These are phyloP conservation scores for Porphyrellus cyaneotinctus DNA, from an alignment of 768 basidiomycete genomes.

Conservation along the genomic window DNA sequence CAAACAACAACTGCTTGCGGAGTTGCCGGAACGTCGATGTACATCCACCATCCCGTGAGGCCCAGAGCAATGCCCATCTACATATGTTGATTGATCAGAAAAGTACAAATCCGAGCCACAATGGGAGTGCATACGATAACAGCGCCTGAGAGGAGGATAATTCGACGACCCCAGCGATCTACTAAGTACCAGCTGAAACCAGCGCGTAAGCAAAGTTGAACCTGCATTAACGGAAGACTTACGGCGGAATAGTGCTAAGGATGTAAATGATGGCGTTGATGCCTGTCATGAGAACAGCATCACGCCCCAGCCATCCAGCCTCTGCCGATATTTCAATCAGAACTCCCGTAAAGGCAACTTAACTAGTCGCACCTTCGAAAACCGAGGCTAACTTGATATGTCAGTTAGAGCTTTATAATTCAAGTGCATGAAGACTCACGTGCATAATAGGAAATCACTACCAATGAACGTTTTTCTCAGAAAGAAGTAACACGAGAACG, in stretches of 20 bases:
- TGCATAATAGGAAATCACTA: constrained; percentile 92
- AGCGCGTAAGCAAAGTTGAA: constrained; percentile 6
- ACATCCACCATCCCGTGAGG: constrained; percentile 91
- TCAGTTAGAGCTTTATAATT: constrained; percentile 7
- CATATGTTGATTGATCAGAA: constrained; percentile 1
- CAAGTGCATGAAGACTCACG: constrained; percentile 48
- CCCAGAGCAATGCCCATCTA: constrained; percentile 82
- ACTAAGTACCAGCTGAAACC: constrained; percentile 82
- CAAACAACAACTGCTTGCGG: constrained; percentile 84
- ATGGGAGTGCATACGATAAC: constrained; percentile 52
- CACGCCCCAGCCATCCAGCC: constrained; percentile 92
- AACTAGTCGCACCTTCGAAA: constrained; percentile 67
- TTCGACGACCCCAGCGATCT: constrained; percentile 84
- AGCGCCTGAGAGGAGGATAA: constrained; percentile 84
- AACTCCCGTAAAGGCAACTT: not conserved
- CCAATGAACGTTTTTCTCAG: constrained; percentile 6
- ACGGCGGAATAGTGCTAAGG: constrained; percentile 81
- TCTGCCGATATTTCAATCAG: constrained; percentile 43
- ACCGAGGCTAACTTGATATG: constrained; percentile 59
- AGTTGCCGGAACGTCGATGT: constrained; percentile 79
- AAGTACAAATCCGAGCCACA: not conserved
- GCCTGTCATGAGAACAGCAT: constrained; percentile 94
- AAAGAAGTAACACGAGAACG: not conserved
- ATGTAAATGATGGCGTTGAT: constrained; percentile 85
- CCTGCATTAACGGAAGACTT: constrained; percentile 25